phyloP scores from a whole-genome alignment of 495 filamentous ascomycete genomes.

The Tuber indicum region DNA sequence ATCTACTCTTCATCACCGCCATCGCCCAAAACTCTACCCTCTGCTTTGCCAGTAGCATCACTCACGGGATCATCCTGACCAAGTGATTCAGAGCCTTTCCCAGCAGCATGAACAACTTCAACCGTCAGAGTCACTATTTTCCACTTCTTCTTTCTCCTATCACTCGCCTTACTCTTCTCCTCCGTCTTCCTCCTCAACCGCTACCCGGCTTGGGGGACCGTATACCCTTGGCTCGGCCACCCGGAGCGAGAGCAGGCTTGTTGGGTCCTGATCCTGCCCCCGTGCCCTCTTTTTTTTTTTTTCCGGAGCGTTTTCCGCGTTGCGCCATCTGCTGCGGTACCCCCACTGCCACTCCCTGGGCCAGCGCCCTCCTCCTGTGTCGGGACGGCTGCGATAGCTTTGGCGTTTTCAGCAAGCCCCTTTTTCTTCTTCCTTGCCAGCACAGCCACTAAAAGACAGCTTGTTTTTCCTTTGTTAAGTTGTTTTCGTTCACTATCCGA shows the following conservation, averaged over 20 bases:
- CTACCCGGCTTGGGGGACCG: no score
- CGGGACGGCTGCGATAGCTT: no score
- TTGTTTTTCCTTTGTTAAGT: no score
- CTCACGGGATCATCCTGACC: constrained; percentile 25
- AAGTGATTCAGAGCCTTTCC: constrained; percentile 11
- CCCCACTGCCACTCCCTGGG: not conserved
- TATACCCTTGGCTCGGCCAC: no score
- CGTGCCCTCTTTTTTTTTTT: no score
- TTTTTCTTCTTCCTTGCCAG: no score
- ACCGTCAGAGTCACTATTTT: constrained; percentile 22
- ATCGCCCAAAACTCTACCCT: not conserved
- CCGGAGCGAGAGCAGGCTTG: no score
- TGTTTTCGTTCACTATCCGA: no score
- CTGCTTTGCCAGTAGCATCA: constrained; percentile 6
- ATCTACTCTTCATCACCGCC: not conserved
- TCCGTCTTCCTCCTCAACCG: not conserved
- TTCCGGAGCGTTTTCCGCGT: no score
- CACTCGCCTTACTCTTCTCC: not conserved
- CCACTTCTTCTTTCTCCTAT: not conserved
- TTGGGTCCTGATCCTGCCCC: not conserved
- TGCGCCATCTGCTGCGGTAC: no score
- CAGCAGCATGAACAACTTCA: constrained; percentile 10
- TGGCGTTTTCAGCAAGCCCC: no score
- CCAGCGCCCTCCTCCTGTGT: not conserved
- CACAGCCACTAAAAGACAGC: no score